Base-by-base conservation (phyloP, 192 early-diverging fungal genomes). In the Coemansia sp. region DNA sequence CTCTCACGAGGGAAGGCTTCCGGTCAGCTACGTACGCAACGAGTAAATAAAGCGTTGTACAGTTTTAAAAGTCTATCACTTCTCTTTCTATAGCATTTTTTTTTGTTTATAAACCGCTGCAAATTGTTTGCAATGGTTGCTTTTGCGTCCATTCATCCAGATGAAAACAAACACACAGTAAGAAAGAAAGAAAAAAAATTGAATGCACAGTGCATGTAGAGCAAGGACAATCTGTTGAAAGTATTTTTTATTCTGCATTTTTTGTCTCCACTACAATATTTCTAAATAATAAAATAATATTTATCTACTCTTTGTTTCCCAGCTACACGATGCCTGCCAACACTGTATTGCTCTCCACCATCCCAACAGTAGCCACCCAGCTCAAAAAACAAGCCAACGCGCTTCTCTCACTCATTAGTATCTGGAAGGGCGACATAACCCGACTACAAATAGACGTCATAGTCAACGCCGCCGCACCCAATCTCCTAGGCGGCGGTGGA, bases 391-490 rank as follows among this genome's bases (percentile, higher is more conserved):
- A 7, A 14, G 39, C 18, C 8, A 37, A 20, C 52, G 35, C 64
- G 64, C 34, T 82, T 28, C 64, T 73, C 32, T 60, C 74, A 38
- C 62, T 34, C 9, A 35, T 76, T n/a, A 82, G 79, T 51, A 39
- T 80, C 6, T 81, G 90, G 85, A 65, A 85, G 51, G 91, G 88
- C 15, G 94, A 96, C 73, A 97, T 98, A 28, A 96, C 95, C 0
- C 81, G 57, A 8, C 79, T 98, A 4, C 75, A 85, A 36, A 84
- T 94, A 3, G 95, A 95, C 73, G 90, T 90, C 5, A 92, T 97
- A 51, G 95, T 95, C 4, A 98, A 97, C 66, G 95, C 96, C 12
- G 96, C 96, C 4, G 95, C 96, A 69, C 85, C 83, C 22, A 61
- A 78, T 8, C 83, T 98, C 5, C 79, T 91, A 6, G 95, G 94